Conservation (phyloP, 768 basidiomycete genomes). For the Mycena metata region DNA sequence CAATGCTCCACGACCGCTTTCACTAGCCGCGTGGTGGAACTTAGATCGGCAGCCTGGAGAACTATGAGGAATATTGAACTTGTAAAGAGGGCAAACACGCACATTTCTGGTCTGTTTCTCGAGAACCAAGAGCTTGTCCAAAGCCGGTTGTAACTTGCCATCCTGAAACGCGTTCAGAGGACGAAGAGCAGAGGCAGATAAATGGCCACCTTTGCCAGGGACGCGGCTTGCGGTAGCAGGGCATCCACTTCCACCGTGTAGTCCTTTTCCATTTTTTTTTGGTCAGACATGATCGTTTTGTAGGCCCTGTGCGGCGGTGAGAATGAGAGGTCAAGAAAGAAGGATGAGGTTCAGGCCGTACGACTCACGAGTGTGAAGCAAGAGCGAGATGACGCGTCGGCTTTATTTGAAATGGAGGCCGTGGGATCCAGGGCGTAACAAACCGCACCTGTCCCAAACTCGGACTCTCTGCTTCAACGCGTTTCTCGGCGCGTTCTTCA, state of each 20-base stretch:
- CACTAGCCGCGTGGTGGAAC: slow-evolving; percentile 91
- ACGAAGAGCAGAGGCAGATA: not conserved
- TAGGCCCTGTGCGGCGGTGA: no score
- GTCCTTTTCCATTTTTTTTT: slow-evolving; percentile 89
- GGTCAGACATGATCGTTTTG: slow-evolving; percentile 84
- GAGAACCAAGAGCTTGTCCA: slow-evolving; percentile 89
- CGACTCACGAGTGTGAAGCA: no score
- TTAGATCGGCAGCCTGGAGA: slow-evolving; percentile 87
- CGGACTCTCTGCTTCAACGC: no score
- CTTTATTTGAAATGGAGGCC: slow-evolving; percentile 45
- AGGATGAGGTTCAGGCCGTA: no score
- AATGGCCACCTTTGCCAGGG: slow-evolving; percentile 76
- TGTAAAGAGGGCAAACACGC: slow-evolving; percentile 39
- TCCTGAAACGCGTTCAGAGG: slow-evolving; percentile 60
- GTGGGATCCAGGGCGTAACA: slow-evolving; percentile 44
- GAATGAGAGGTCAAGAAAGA: no score
- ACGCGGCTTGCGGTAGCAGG: slow-evolving; percentile 76
- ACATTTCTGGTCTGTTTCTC: slow-evolving; percentile 99
- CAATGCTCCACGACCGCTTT: slow-evolving; percentile 79
- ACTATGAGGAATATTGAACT: slow-evolving; percentile 11
- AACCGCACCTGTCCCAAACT: slow-evolving; percentile 46
- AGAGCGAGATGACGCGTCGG: slow-evolving; percentile 75
- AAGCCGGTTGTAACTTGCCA: slow-evolving; percentile 85
- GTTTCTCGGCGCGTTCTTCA: not conserved
- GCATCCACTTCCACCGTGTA: slow-evolving; percentile 86